Evolutionary conservation across 345 rosid species (phyloP), one percentile per base, ranked within the genome.

Genomic region (Cardiospermum halicacabum): DNA sequence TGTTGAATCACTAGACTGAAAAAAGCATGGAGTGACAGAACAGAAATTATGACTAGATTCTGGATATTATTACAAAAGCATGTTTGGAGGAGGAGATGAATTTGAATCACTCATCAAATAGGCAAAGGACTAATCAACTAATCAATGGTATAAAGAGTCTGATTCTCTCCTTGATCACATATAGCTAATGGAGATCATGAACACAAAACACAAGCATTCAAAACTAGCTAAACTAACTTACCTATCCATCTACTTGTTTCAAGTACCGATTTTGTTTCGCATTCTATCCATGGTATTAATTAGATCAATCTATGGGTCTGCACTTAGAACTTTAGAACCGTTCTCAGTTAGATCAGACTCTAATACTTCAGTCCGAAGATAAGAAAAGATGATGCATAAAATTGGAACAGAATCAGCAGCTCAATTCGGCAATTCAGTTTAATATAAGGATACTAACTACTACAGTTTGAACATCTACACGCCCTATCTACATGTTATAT

Each of bases 81-180:
- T 39, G 30, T 30, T 6, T 24, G 51, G 25, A 34, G 1, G 32
- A 0, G 15, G 36, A 60, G 16, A 16, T 3, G 3, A 11, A 21
- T 13, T 9, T n/a, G n/a, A n/a, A n/a, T n/a, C n/a, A n/a, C n/a
- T n/a, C n/a, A n/a, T n/a, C n/a, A n/a, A n/a, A n/a, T n/a, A n/a
- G n/a, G n/a, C n/a, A n/a, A n/a, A n/a, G n/a, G 8, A 62, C 9
- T 31, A 9, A 50, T 49, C 22, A 28, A 42, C 31, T 26, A 32
- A 53, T 49, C 53, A 60, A 42, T 42, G 64, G 26, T 16, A 60
- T 21, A 42, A 26, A n/a, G n/a, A n/a, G n/a, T n/a, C n/a, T n/a
- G n/a, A n/a, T n/a, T n/a, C n/a, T n/a, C n/a, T n/a, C n/a, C n/a
- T n/a, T n/a, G n/a, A n/a, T n/a, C n/a, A n/a, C n/a, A n/a, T n/a